These are phyloP conservation scores for Evernia prunastri DNA, from an alignment of 495 filamentous ascomycete genomes.

Conservation along the genomic window DNA sequence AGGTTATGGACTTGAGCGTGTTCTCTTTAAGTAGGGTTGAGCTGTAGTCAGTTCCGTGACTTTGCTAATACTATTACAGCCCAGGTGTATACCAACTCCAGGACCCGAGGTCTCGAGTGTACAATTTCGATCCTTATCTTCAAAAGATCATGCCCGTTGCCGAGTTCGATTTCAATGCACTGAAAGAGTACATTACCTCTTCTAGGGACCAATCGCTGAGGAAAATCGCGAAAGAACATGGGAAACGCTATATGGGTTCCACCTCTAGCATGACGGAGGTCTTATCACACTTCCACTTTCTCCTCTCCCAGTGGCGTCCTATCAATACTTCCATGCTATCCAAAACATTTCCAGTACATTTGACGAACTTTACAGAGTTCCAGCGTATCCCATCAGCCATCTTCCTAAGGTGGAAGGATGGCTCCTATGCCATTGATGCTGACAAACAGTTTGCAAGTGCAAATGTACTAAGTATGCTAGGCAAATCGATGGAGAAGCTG, in stretches of 20 bases:
- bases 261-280: constrained; percentile 92
- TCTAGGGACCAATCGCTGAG: constrained; percentile 70
- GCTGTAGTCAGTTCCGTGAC: neutral
- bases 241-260: constrained; percentile 87
- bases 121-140: constrained; percentile 93
- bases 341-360: constrained; percentile 50
- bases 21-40: constrained; percentile 71
- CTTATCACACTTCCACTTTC: constrained; percentile 85
- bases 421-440: constrained; percentile 90
- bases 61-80: constrained; percentile 33
- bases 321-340: constrained; percentile 63
- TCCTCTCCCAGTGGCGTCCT: constrained; percentile 75
- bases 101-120: constrained; percentile 80
- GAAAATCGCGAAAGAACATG: constrained; percentile 52
- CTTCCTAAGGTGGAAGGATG: constrained; percentile 79
- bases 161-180: constrained; percentile 84
- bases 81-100: constrained; percentile 88
- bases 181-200: constrained; percentile 81
- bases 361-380: constrained; percentile 60
- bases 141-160: constrained; percentile 81
- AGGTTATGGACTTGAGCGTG: constrained; percentile 76
- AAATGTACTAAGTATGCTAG: constrained; percentile 82
- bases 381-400: constrained; percentile 66
- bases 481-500: constrained; percentile 93
- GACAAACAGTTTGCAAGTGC: constrained; percentile 87